A percentile compares a stretch with the other conserved stretches of the same genome.
Evolutionary conservation across 371 early-diverging fungal species (phyloP).

Genomic region (Mortierella sp.): DNA sequence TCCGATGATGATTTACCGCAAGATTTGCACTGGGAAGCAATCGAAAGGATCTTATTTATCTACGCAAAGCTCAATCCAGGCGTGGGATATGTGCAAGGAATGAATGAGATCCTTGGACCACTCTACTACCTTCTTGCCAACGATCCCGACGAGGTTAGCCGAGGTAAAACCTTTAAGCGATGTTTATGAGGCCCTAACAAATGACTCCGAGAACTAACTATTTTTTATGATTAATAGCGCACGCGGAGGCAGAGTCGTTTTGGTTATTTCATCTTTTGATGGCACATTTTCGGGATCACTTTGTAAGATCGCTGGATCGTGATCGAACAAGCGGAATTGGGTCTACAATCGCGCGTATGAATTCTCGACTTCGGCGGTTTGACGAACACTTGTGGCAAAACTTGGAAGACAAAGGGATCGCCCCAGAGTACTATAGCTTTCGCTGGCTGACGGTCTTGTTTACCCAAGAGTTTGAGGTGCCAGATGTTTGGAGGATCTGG

Average conservation of each 20-base stretch:
- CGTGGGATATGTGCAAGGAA: conserved; percentile 91
- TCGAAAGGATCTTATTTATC: conserved; percentile 86
- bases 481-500: conserved; percentile 88
- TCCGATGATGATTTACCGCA: conserved; percentile 45
- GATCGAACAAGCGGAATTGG: conserved; percentile 76
- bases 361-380: conserved; percentile 64
- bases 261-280: conserved; percentile 82
- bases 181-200: not conserved
- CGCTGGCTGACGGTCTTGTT: conserved; percentile 89
- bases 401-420: conserved; percentile 73
- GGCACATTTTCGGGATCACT: conserved; percentile 84
- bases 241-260: conserved; percentile 92
- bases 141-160: conserved; percentile 61
- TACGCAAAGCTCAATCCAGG: conserved; percentile 90
- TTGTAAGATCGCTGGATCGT: conserved; percentile 76
- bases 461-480: conserved; percentile 86
- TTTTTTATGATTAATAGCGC: conserved; percentile 57
- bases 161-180: conserved; percentile 32
- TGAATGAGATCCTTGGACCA: conserved; percentile 90
- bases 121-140: conserved; percentile 87
- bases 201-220: not conserved
- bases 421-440: conserved; percentile 86
- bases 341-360: conserved; percentile 73
- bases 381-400: conserved; percentile 77
- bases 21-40: conserved; percentile 88